Evolutionary conservation across 768 basidiomycete species (phyloP), one percentile per base, ranked within the genome.

Genomic region (Calocera cornea): DNA sequence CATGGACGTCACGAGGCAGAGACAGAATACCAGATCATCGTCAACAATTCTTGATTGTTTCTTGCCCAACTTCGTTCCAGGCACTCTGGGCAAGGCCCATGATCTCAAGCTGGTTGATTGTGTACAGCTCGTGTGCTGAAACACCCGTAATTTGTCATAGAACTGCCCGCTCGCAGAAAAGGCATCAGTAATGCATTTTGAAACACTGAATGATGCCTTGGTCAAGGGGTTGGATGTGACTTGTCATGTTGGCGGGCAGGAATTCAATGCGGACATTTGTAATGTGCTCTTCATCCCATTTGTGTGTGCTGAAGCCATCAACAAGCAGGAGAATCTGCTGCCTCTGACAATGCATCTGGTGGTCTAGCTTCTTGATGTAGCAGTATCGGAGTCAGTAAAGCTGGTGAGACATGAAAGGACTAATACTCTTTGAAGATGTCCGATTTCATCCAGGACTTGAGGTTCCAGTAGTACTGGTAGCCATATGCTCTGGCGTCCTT

Each of bases 391-490:
- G 41, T 19, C 14, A 19, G n/a, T n/a, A n/a, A n/a, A n/a, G n/a
- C n/a, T n/a, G n/a, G 34, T 38, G 2, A 33, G 29, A 29, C 24
- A 22, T 49, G 73, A 74, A 65, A 38, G n/a, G n/a, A 38, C 36
- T 38, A 38, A 14, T 14, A 79, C 74, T 78, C 76, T 67, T 78
- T 71, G 68, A 76, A 80, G 0, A 78, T 64, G 2, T 68, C 68
- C 14, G 69, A 29, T 54, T 73, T 79, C 79, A 80, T 79, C 78
- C 79, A 80, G 3, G 77, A 75, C 65, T 72, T 80, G 68, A 79
- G 79, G 68, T 75, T 73, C 1, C 71, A 67, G 67, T 80, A 81
- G 72, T 78, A 75, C 67, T 79, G 77, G 66, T 41, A 33, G 1
- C 75, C 76, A n/a, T 38, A 70, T 36, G 72, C 66, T 17, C 41